Evolutionary conservation across 2,329 filamentous ascomycete species (phyloP).

Genomic region (Blumeria graminis): DNA sequence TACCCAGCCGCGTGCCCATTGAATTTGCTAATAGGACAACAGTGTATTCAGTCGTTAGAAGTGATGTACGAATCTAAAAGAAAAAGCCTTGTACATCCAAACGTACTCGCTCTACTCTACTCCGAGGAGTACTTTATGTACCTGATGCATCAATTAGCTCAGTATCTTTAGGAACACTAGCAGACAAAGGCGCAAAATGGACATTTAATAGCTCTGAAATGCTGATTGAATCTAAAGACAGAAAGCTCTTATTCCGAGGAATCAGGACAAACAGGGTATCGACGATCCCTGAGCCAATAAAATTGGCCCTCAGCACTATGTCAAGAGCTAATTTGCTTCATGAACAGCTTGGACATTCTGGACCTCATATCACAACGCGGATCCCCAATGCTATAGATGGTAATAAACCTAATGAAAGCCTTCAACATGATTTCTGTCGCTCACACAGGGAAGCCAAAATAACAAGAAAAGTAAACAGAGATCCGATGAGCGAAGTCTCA

Average conservation of each 20-base stretch:
- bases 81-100: neutral
- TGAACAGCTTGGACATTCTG: neutral
- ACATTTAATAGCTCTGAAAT: neutral
- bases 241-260: constrained; percentile 1
- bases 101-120: neutral
- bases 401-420: neutral
- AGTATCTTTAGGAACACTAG: neutral
- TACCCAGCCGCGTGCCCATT: neutral
- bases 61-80: neutral
- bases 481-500: neutral
- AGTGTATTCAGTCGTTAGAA: neutral
- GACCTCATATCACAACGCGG: neutral
- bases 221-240: neutral
- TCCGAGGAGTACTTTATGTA: neutral
- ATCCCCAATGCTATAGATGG: neutral
- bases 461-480: neutral
- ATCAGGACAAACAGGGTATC: neutral
- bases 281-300: neutral
- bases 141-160: neutral
- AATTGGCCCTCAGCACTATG: neutral
- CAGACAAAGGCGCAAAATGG: neutral
- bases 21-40: neutral
- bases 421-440: neutral
- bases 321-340: neutral
- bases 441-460: neutral